These are phyloP conservation scores for Agarophyton chilense DNA, from an alignment of 23 red algal species.

Conservation along the genomic window DNA sequence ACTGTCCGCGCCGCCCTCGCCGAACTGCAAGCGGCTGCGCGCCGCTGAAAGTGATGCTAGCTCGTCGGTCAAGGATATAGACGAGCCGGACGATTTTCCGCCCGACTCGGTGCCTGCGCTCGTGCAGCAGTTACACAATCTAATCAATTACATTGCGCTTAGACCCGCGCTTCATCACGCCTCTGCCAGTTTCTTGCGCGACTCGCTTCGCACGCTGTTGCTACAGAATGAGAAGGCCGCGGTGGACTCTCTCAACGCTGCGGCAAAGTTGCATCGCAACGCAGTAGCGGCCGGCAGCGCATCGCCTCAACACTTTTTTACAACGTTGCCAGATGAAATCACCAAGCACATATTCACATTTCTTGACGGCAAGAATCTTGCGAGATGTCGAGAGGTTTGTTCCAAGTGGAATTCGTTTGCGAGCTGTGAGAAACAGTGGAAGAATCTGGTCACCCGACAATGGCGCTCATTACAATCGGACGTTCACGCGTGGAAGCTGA, in stretches of 20 bases:
- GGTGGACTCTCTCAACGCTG: slow-evolving; percentile 26
- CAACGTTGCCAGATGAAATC: slow-evolving; percentile 82
- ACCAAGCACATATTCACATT: slow-evolving; percentile 91
- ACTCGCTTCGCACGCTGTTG: slow-evolving; percentile 91
- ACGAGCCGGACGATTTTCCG: slow-evolving; percentile 53
- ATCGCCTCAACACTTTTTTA: slow-evolving; percentile 26
- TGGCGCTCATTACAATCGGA: slow-evolving; percentile 91
- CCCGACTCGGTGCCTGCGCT: slow-evolving; percentile 87
- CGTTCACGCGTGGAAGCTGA: slow-evolving; percentile 75
- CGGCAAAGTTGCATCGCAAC: slow-evolving; percentile 1
- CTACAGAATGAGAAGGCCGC: slow-evolving; percentile 58
- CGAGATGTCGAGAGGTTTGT: slow-evolving; percentile 77
- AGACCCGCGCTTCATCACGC: slow-evolving; percentile 83
- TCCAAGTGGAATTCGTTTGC: slow-evolving; percentile 88
- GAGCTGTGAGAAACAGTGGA: slow-evolving; percentile 90
- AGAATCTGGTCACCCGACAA: slow-evolving; percentile 62
- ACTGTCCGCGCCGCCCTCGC: neutral
- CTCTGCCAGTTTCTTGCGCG: slow-evolving; percentile 92
- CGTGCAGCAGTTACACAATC: slow-evolving; percentile 63
- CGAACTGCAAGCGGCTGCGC: slow-evolving; percentile 53
- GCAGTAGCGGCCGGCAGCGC: neutral
- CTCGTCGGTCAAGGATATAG: slow-evolving; percentile 65
- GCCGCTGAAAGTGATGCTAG: slow-evolving; percentile 60
- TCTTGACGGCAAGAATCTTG: slow-evolving; percentile 83
- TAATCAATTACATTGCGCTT: slow-evolving; percentile 80